phyloP scores from a whole-genome alignment of 2,329 filamentous ascomycete genomes.

The Stagonosporopsis chrysanthemi region DNA sequence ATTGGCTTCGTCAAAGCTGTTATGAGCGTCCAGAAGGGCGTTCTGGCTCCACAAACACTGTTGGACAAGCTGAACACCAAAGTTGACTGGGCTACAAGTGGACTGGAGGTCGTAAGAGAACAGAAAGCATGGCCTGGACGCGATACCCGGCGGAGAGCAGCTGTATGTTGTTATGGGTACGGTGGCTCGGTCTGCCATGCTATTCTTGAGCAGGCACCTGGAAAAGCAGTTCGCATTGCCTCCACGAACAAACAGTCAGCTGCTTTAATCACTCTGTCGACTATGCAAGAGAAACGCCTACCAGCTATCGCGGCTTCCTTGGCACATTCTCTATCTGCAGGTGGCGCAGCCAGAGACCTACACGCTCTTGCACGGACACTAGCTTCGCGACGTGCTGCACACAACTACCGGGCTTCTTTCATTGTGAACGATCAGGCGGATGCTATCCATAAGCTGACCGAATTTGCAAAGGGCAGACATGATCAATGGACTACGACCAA shows the following conservation, averaged over 20 bases:
- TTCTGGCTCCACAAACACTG: conserved; percentile 37
- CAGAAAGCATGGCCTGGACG: conserved; percentile 31
- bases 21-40: conserved; percentile 49
- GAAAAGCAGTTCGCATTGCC: background rate
- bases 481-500: conserved; percentile 13
- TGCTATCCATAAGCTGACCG: conserved; percentile 28
- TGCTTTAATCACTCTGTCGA: conserved; percentile 36
- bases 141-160: conserved; percentile 39
- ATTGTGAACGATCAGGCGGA: conserved; percentile 31
- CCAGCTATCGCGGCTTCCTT: conserved; percentile 27
- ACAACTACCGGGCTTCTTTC: conserved; percentile 41
- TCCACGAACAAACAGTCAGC: background rate
- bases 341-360: conserved; percentile 27
- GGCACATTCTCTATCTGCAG: conserved; percentile 32
- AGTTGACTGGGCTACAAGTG: conserved; percentile 35
- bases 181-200: conserved; percentile 54
- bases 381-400: conserved; percentile 43
- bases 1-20: conserved; percentile 50
- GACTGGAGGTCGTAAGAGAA: conserved; percentile 16
- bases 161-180: conserved; percentile 57
- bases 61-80: conserved; percentile 43
- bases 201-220: conserved; percentile 50
- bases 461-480: conserved; percentile 19
- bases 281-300: conserved; percentile 45
- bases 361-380: conserved; percentile 36